Percentiles rank a stretch among this genome's conserved stretches.
phyloP scores from a whole-genome alignment of 2,329 filamentous ascomycete genomes.

The Fusarium chaquense region DNA sequence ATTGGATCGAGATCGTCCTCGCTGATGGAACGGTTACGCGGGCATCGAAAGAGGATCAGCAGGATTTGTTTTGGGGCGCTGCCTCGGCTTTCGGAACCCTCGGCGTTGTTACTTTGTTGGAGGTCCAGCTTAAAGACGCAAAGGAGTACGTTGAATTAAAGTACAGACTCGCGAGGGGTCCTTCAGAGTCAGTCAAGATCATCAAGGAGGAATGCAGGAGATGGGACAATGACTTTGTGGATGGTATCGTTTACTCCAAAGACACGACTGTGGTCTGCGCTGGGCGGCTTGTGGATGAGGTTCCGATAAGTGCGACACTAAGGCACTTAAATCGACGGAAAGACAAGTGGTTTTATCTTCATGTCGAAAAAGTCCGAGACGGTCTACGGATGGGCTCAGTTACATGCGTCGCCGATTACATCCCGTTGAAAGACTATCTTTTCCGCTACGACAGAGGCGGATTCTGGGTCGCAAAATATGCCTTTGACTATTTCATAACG shows the following conservation, averaged over 20 bases:
- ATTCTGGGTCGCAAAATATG: slow-evolving; percentile 74
- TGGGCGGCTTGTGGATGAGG: slow-evolving; percentile 66
- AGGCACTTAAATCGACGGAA: slow-evolving; percentile 66
- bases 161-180: slow-evolving; percentile 62
- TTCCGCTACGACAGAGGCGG: slow-evolving; percentile 78
- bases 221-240: slow-evolving; percentile 71
- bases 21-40: slow-evolving; percentile 68
- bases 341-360: slow-evolving; percentile 82
- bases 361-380: slow-evolving; percentile 63
- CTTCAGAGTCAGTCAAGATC: slow-evolving; percentile 54
- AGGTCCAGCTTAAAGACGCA: slow-evolving; percentile 69
- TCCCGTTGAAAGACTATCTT: slow-evolving; percentile 74
- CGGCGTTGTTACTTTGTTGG: slow-evolving; percentile 73
- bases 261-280: slow-evolving; percentile 69
- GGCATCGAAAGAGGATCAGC: slow-evolving; percentile 65
- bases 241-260: slow-evolving; percentile 73
- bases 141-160: slow-evolving; percentile 68
- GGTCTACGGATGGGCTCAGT: slow-evolving; percentile 39
- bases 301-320: slow-evolving; percentile 52
- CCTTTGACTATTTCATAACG: slow-evolving; percentile 72
- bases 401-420: slow-evolving; percentile 60
- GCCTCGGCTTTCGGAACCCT: slow-evolving; percentile 75
- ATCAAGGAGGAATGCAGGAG: slow-evolving; percentile 59
- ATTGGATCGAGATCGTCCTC: slow-evolving; percentile 73
- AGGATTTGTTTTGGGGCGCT: slow-evolving; percentile 73